These are phyloP conservation scores for Artomyces pyxidatus DNA, from an alignment of 768 basidiomycete genomes.

Conservation along the genomic window DNA sequence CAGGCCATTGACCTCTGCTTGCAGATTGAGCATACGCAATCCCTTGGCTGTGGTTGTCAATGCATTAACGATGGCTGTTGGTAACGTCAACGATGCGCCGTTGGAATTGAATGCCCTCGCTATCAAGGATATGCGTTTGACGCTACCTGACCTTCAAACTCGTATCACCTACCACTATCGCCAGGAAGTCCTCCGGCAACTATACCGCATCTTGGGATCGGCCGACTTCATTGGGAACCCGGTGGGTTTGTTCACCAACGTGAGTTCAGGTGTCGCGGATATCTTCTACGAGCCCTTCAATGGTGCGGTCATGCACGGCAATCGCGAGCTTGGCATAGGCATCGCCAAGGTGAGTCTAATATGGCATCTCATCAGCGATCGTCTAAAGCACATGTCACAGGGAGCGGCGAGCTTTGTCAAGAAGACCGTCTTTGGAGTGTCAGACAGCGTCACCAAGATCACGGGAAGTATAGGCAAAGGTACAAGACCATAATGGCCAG, in stretches of 20 bases:
- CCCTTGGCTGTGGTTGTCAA: constrained; percentile 91
- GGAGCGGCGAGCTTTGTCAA: constrained; percentile 98
- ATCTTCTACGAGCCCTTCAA: constrained; percentile 99
- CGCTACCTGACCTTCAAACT: constrained; percentile 72
- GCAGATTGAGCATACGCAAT: constrained; percentile 71
- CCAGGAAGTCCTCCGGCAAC: constrained; percentile 86
- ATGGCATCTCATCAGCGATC: background rate
- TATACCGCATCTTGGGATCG: constrained; percentile 96
- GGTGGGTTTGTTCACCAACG: constrained; percentile 95
- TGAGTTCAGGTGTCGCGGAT: constrained; percentile 95
- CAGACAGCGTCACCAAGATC: constrained; percentile 96
- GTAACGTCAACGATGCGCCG: constrained; percentile 94
- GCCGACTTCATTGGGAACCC: constrained; percentile 96
- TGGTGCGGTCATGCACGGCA: constrained; percentile 93
- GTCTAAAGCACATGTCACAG: constrained; percentile 31
- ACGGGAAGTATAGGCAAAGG: constrained; percentile 97
- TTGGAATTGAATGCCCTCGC: constrained; percentile 90
- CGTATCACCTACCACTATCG: constrained; percentile 89
- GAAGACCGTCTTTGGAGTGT: constrained; percentile 95
- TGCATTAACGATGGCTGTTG: constrained; percentile 92
- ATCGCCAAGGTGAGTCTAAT: constrained; percentile 72
- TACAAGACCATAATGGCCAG: constrained; percentile 23
- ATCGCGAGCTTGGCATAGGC: constrained; percentile 87
- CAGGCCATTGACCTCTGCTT: background rate
- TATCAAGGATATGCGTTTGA: constrained; percentile 90